Percentiles rank a stretch among this genome's conserved stretches.
These are phyloP conservation scores for Populus hybrid DNA, from an alignment of 441 rosid species.

Conservation along the genomic window DNA sequence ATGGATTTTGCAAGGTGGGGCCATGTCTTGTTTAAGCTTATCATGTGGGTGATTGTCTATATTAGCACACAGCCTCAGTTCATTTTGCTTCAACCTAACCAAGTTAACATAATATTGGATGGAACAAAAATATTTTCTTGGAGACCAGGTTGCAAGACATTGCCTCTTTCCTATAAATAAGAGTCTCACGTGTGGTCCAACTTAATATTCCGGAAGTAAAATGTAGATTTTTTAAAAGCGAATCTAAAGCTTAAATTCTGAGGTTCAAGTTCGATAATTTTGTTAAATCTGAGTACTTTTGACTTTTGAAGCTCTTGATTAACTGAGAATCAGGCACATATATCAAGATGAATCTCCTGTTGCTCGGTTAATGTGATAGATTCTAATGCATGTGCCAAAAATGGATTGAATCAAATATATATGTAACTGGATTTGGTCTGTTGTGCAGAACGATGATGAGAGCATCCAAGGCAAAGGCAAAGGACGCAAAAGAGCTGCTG, in stretches of 20 bases:
- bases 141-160: background rate
- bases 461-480: slow-evolving; percentile 35
- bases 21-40: background rate
- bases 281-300: background rate
- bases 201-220: background rate
- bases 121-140: too few relatives aligned
- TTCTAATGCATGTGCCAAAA: background rate
- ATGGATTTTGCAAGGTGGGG: background rate
- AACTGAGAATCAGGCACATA: background rate
- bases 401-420: slow-evolving; percentile 9
- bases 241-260: too few relatives aligned
- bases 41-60: background rate
- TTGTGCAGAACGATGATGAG: slow-evolving; percentile 49
- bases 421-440: slow-evolving; percentile 12
- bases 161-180: background rate
- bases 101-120: background rate
- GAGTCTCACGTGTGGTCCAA: background rate
- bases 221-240: background rate
- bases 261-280: too few relatives aligned
- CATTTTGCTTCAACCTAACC: background rate
- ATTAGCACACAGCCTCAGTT: background rate
- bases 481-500: slow-evolving; percentile 79
- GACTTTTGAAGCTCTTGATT: background rate
- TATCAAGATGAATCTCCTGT: background rate
- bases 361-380: background rate